Base-by-base conservation (phyloP, 257 asterid genomes). In the Fraxinus cuspidata region DNA sequence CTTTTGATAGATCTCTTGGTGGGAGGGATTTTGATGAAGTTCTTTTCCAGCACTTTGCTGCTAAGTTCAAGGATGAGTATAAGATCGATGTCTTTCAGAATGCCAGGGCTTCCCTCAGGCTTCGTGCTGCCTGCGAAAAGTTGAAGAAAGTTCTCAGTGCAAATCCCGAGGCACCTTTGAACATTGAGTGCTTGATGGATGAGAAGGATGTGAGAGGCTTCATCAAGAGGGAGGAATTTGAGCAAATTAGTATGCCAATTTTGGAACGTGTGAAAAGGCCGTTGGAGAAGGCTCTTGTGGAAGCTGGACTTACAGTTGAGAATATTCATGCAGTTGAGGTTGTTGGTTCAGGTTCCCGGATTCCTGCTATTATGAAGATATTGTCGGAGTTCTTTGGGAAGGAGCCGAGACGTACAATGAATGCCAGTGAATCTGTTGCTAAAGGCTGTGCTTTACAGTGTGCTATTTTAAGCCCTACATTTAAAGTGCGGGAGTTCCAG, bases 341-440 rank as follows among this genome's bases (percentile, higher is more conserved):
- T 74, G 89, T 95, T 68, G 99, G 99, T 79, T 95, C 99, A 9
- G 92, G 98, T 29, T 93, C 99, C 78, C 88, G 99, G 40, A 97
- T 93, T 38, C 99, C 99, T 68, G 97, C 99, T 42, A 66, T 93
- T 71, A 83, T 95, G 37, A 90, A 80, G 88, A 95, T 93, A 73
- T 84, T 95, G 89, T 84, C 93, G 0, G 99, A 95, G 76, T 95
- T 93, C 90, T 95, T 93, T 25, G 91, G 93, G 15, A 89, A 86
- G 87, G 98, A 95, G 80, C 99, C 98, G 13, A 88, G 97, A 77
- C 97, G 99, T 12, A 95, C 99, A 65, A 95, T 95, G 99, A 95
- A 95, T 82, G 99, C 98, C 23, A 93, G 98, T 74, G 99, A 95
- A 83, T 95, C 97, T 83, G 97, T 95, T 72, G 93, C 98, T 66